Evolutionary conservation across 148 eudicot genomes (phyloP).

Genomic region (Arbutus unedo): DNA sequence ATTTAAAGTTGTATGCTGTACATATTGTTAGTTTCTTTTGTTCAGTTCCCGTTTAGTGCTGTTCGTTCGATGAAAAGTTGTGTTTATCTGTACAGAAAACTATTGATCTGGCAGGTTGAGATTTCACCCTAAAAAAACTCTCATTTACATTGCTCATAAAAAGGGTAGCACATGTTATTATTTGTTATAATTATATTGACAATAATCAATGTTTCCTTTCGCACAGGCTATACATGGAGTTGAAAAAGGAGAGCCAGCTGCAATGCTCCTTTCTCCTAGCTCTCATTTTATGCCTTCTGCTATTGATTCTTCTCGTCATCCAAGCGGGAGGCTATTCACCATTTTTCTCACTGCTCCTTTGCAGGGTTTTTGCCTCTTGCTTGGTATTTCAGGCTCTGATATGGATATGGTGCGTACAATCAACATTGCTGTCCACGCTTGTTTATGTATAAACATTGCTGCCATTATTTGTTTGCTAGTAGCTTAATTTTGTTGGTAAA

Average conservation of each 20-base stretch:
- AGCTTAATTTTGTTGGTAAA: slow-evolving; percentile 13
- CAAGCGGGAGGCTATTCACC: slow-evolving; percentile 79
- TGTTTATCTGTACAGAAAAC: background rate
- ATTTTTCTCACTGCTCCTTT: slow-evolving; percentile 75
- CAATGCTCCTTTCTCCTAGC: slow-evolving; percentile 73
- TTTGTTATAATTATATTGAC: background rate
- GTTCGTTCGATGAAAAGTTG: background rate
- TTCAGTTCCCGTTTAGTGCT: background rate
- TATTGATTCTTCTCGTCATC: slow-evolving; percentile 48
- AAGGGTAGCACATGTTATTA: background rate
- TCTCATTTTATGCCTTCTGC: slow-evolving; percentile 37
- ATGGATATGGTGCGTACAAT: slow-evolving; percentile 46
- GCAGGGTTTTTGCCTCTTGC: slow-evolving; percentile 68
- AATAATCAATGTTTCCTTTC: slow-evolving; percentile 22
- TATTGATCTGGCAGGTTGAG: background rate
- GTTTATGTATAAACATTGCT: background rate
- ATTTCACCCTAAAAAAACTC: background rate
- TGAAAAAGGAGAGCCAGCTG: slow-evolving; percentile 77
- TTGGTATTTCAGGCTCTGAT: slow-evolving; percentile 67
- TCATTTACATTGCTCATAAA: background rate
- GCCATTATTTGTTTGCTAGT: background rate
- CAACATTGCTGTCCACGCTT: background rate
- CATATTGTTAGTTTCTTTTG: background rate
- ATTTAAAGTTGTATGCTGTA: slow-evolving; percentile 2
- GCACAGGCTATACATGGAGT: slow-evolving; percentile 60